Percentiles rank a stretch among this genome's conserved stretches.
phyloP scores from a whole-genome alignment of 768 basidiomycete species.

The Saitozyma sp. region DNA sequence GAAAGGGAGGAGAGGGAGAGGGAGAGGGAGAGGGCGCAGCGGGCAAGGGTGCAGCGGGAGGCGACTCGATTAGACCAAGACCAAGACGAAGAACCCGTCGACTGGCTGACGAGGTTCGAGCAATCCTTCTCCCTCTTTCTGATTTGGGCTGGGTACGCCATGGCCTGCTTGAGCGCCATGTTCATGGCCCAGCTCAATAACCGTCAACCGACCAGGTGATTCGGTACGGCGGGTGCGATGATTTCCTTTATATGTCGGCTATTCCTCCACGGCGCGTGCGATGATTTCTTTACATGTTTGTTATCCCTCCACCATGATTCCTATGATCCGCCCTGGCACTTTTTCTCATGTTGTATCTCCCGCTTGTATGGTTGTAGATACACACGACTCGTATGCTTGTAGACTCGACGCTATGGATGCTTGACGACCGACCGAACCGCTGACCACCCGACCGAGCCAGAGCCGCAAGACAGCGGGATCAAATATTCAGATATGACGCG shows the following conservation, averaged over 20 bases:
- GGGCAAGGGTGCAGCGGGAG: conserved; percentile 19
- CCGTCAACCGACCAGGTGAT: too few species aligned
- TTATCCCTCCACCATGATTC: too few species aligned
- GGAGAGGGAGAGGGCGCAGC: conserved; percentile 48
- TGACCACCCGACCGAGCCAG: not conserved
- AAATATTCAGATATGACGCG: not conserved
- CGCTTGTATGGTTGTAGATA: not conserved
- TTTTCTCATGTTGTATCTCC: not conserved
- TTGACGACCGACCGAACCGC: not conserved
- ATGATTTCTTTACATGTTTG: too few species aligned
- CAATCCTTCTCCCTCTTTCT: too few species aligned
- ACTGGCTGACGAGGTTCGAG: too few species aligned
- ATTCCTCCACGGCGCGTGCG: too few species aligned
- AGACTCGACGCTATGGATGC: not conserved
- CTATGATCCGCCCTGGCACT: not conserved
- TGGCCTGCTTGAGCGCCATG: too few species aligned
- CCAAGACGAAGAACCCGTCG: too few species aligned
- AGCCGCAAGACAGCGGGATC: not conserved
- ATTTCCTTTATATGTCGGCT: too few species aligned
- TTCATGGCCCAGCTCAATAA: too few species aligned
- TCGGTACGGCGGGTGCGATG: too few species aligned
- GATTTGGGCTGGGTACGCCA: too few species aligned
- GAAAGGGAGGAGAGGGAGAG: conserved; percentile 43
- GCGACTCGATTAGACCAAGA: not conserved
- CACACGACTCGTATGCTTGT: not conserved